Conservation (phyloP, 2,329 filamentous ascomycete genomes). For the Immersiporthe knoxdaviesiana region DNA sequence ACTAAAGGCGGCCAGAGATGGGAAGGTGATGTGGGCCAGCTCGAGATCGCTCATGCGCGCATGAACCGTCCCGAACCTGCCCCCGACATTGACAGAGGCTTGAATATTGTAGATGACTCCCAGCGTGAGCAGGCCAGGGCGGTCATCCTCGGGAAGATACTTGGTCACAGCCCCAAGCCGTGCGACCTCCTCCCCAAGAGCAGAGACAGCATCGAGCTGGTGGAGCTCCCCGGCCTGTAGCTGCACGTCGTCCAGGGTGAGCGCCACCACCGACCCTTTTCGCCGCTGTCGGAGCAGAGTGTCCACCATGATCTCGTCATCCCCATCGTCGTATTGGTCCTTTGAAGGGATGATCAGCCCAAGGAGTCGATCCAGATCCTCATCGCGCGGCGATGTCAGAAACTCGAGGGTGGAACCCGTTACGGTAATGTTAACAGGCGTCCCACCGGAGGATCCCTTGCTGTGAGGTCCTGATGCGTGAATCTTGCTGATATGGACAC, state of each 20-base stretch:
- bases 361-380: constrained; percentile 80
- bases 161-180: constrained; percentile 88
- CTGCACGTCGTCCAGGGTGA: constrained; percentile 67
- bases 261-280: constrained; percentile 80
- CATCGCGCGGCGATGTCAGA: constrained; percentile 71
- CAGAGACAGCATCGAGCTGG: constrained; percentile 69
- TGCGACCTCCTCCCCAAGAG: constrained; percentile 76
- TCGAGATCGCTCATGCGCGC: constrained; percentile 66
- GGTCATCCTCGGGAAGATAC: constrained; percentile 93
- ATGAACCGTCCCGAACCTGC: constrained; percentile 67
- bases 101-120: constrained; percentile 67
- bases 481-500: constrained; percentile 75
- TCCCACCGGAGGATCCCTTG: constrained; percentile 54
- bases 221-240: constrained; percentile 64
- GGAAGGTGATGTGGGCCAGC: constrained; percentile 80
- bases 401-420: constrained; percentile 73
- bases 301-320: constrained; percentile 94
- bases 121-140: constrained; percentile 83
- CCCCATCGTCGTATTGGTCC: constrained; percentile 80
- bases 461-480: constrained; percentile 72
- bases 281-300: constrained; percentile 83
- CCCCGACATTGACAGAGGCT: constrained; percentile 64
- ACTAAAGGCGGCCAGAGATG: constrained; percentile 79
- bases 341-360: constrained; percentile 90
- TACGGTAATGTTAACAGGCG: constrained; percentile 66